Evolutionary conservation across 345 rosid species (phyloP).

Genomic region (Moricandia moricandioides): DNA sequence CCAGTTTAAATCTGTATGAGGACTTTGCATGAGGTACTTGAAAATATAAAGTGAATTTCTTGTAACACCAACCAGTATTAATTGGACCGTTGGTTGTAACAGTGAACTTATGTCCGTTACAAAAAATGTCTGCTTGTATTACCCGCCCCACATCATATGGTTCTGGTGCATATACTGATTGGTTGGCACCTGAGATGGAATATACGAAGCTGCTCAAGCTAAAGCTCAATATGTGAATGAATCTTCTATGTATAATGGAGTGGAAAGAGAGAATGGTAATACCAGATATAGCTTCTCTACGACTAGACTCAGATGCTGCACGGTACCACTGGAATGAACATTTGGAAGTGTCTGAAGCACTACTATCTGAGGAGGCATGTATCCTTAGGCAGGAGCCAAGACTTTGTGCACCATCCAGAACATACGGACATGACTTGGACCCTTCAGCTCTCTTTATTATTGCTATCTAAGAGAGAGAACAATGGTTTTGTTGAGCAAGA

Average conservation of each 20-base stretch:
- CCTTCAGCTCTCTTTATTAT: conserved; percentile 73
- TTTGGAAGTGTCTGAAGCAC: conserved; percentile 56
- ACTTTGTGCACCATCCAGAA: conserved; percentile 67
- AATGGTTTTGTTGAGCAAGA: not conserved
- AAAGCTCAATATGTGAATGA: conserved; percentile 11
- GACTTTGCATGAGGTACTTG: not conserved
- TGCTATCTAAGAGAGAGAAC: conserved; percentile 51
- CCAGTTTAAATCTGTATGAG: not conserved
- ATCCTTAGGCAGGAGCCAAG: conserved; percentile 71
- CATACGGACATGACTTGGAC: conserved; percentile 55
- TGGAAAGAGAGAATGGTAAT: no score
- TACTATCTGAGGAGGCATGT: conserved; percentile 48
- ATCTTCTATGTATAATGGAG: no score
- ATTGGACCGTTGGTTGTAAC: conserved; percentile 66
- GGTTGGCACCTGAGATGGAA: conserved; percentile 59
- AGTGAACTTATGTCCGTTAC: conserved; percentile 57
- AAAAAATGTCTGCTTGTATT: conserved; percentile 62
- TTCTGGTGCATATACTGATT: conserved; percentile 77
- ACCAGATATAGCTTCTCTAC: conserved; percentile 80
- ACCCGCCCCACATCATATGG: conserved; percentile 82
- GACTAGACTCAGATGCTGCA: conserved; percentile 61
- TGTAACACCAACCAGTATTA: conserved; percentile 55
- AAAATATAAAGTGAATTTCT: not conserved
- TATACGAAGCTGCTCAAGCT: conserved; percentile 19
- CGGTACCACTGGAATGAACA: conserved; percentile 93